phyloP scores from a whole-genome alignment of 2,329 filamentous ascomycete genomes.

The Cladophialophora chaetospira region DNA sequence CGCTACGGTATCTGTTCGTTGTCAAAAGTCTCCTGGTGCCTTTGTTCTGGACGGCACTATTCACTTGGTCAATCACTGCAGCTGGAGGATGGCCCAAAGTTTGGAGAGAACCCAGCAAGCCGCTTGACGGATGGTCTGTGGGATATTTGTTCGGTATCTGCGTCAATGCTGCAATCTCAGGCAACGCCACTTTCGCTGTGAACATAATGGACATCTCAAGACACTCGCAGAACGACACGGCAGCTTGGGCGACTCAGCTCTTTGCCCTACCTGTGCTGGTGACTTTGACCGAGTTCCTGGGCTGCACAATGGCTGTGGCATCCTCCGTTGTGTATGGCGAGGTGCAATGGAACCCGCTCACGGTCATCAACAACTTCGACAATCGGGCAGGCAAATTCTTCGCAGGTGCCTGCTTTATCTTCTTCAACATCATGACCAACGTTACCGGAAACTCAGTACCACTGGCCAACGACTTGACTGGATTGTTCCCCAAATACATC shows the following conservation, averaged over 20 bases:
- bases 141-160: slow-evolving; percentile 17
- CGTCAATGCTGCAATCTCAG: slow-evolving; percentile 22
- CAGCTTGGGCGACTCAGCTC: slow-evolving; percentile 44
- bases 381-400: slow-evolving; percentile 48
- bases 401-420: slow-evolving; percentile 43
- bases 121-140: slow-evolving; percentile 10
- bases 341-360: slow-evolving; percentile 50
- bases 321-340: slow-evolving; percentile 29
- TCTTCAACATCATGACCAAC: slow-evolving; percentile 21
- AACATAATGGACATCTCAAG: slow-evolving; percentile 58
- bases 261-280: slow-evolving; percentile 52
- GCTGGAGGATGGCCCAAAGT: slow-evolving; percentile 16
- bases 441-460: slow-evolving; percentile 42
- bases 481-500: slow-evolving; percentile 55
- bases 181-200: slow-evolving; percentile 41
- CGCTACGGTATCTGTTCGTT: slow-evolving; percentile 29
- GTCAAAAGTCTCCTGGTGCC: slow-evolving; percentile 37
- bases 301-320: slow-evolving; percentile 61
- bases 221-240: slow-evolving; percentile 38
- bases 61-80: slow-evolving; percentile 20
- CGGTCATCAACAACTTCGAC: slow-evolving; percentile 42
- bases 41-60: slow-evolving; percentile 15
- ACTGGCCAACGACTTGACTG: slow-evolving; percentile 52
- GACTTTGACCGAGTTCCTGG: slow-evolving; percentile 53
- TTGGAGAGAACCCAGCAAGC: slow-evolving; percentile 14